Conservation (phyloP, 73 alveolate species). For the Uronychia binucleata region DNA sequence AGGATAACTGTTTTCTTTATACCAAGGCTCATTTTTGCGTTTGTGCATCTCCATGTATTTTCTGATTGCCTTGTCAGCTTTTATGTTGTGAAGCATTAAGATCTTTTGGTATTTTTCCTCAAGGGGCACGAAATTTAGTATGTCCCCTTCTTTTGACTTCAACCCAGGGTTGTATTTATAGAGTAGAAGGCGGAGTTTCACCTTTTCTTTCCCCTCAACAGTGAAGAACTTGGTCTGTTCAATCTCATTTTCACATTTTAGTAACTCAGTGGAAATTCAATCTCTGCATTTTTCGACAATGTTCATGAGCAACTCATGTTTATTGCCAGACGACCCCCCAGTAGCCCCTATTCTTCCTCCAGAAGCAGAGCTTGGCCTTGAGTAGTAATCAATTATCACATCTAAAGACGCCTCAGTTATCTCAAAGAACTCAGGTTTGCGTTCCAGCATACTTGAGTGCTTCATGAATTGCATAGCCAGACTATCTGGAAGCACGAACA, state of each 20-base stretch:
- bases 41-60: not conserved
- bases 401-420: not conserved
- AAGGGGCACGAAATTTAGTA: not conserved
- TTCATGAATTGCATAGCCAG: not conserved
- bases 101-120: not conserved
- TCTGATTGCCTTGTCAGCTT: not conserved
- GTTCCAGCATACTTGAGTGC: not conserved
- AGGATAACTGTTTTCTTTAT: not conserved
- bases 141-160: not conserved
- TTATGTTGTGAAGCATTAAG: not conserved
- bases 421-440: not conserved
- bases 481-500: not conserved
- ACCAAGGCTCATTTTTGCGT: not conserved
- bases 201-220: not conserved
- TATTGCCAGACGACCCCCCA: not conserved
- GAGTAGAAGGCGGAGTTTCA: not conserved
- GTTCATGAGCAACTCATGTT: not conserved
- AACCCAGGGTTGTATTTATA: not conserved
- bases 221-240: not conserved
- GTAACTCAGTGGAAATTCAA: not conserved
- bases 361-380: not conserved
- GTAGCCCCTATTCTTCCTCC: not conserved
- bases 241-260: not conserved
- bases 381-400: not conserved
- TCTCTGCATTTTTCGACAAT: not conserved